phyloP scores from a whole-genome alignment of 2,329 filamentous ascomycete species.

The Berkeleyomyces rouxiae region DNA sequence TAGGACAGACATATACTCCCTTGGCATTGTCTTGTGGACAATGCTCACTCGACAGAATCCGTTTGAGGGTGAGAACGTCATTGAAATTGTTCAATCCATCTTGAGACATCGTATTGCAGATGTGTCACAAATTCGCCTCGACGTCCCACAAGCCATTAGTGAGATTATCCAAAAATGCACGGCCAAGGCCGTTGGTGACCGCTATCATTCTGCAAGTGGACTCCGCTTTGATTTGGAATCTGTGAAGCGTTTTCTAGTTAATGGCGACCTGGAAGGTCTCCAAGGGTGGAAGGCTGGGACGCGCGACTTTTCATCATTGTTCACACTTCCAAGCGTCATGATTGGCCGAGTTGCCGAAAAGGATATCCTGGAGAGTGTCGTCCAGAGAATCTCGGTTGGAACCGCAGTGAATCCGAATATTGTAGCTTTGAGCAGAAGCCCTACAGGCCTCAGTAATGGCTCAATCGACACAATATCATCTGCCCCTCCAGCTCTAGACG shows the following conservation, averaged over 20 bases:
- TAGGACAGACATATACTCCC: slow-evolving; percentile 82
- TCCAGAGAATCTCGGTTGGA: slow-evolving; percentile 57
- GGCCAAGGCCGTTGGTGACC: slow-evolving; percentile 68
- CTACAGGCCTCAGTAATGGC: slow-evolving; percentile 21
- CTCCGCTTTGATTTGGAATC: slow-evolving; percentile 64
- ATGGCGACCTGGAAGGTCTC: slow-evolving; percentile 56
- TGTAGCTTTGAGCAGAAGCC: slow-evolving; percentile 8
- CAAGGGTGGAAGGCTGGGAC: slow-evolving; percentile 59
- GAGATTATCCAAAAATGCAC: slow-evolving; percentile 85
- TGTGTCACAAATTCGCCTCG: slow-evolving; percentile 60
- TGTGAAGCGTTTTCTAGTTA: slow-evolving; percentile 56
- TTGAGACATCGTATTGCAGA: slow-evolving; percentile 62
- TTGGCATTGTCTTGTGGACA: slow-evolving; percentile 80
- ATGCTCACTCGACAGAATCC: slow-evolving; percentile 64
- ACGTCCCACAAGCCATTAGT: slow-evolving; percentile 69
- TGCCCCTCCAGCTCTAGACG: slow-evolving; percentile 32
- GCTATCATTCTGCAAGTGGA: slow-evolving; percentile 79
- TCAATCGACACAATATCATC: slow-evolving; percentile 38
- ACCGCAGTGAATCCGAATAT: slow-evolving; percentile 29
- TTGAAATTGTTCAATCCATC: slow-evolving; percentile 85
- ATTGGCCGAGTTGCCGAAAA: slow-evolving; percentile 64
- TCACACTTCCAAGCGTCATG: slow-evolving; percentile 66
- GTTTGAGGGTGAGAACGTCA: slow-evolving; percentile 61
- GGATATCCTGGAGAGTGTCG: slow-evolving; percentile 51
- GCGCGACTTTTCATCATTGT: slow-evolving; percentile 85